Conservation (phyloP, 306 rosid species). For the Senna tora region DNA sequence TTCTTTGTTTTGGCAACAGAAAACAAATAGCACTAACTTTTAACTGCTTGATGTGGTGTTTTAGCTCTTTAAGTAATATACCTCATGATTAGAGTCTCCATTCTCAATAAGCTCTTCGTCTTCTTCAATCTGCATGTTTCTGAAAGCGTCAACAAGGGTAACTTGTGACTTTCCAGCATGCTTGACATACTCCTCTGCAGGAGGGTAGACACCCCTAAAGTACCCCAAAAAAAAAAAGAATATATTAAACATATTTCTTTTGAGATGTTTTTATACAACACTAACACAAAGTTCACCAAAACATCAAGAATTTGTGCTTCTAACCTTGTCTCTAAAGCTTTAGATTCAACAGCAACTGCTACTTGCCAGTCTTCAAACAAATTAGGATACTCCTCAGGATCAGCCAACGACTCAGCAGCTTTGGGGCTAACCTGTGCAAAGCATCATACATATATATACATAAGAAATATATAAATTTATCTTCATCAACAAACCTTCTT, state of each 20-base stretch:
- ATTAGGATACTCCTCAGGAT: conserved; percentile 96
- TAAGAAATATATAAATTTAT: conserved; percentile 2
- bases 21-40: conserved; percentile 8
- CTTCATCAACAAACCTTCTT: conserved; percentile 1
- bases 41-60: conserved; percentile 8
- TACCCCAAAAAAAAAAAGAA: conserved; percentile 29
- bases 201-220: conserved; percentile 72
- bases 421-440: conserved; percentile 76
- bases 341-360: conserved; percentile 89
- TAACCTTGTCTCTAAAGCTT: conserved; percentile 71
- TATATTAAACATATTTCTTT: conserved; percentile 19
- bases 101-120: conserved; percentile 78
- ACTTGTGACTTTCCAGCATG: conserved; percentile 65
- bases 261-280: conserved; percentile 25
- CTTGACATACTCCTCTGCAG: conserved; percentile 69
- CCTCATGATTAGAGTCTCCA: conserved; percentile 82
- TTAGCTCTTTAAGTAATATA: conserved; percentile 37
- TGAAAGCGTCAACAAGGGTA: conserved; percentile 88
- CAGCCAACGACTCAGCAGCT: conserved; percentile 98
- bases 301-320: conserved; percentile 20
- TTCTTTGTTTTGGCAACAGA: conserved; percentile 1
- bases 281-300: conserved; percentile 6
- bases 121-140: conserved; percentile 70
- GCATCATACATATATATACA: conserved; percentile 19
- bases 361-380: conserved; percentile 97